These are phyloP conservation scores for Aspergillus quadricinctus DNA, from an alignment of 2,329 filamentous ascomycete genomes.

Conservation along the genomic window DNA sequence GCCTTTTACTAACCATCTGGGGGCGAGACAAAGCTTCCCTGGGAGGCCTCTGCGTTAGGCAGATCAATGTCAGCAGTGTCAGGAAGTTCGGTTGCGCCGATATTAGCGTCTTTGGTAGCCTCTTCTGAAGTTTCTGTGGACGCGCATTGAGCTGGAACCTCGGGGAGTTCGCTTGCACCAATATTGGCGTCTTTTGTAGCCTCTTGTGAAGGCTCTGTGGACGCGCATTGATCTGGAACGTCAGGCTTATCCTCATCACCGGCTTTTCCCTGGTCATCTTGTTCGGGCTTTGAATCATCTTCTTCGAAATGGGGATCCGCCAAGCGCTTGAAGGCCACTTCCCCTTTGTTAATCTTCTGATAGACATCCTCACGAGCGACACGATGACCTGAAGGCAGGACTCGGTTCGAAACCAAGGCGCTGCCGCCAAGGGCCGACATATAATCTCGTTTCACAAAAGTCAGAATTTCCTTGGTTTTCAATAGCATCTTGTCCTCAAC, in stretches of 20 bases:
- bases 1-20: neutral
- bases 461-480: neutral
- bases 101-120: neutral
- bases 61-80: neutral
- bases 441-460: neutral
- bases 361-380: neutral
- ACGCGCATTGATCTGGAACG: too few relatives aligned
- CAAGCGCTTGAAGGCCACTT: neutral
- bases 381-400: neutral
- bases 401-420: neutral
- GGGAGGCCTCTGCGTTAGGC: neutral
- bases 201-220: neutral
- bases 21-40: neutral
- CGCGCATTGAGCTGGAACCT: too few relatives aligned
- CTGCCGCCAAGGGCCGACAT: neutral
- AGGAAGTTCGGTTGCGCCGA: neutral
- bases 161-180: neutral
- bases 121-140: neutral
- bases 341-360: neutral
- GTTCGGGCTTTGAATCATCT: neutral
- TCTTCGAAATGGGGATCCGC: neutral
- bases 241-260: neutral
- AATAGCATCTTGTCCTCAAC: neutral
- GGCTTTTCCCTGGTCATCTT: neutral
- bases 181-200: neutral